A percentile compares a stretch with the other conserved stretches of the same genome.
phyloP scores from a whole-genome alignment of 805 yeast genomes.

The Starmerella bacillaris region DNA sequence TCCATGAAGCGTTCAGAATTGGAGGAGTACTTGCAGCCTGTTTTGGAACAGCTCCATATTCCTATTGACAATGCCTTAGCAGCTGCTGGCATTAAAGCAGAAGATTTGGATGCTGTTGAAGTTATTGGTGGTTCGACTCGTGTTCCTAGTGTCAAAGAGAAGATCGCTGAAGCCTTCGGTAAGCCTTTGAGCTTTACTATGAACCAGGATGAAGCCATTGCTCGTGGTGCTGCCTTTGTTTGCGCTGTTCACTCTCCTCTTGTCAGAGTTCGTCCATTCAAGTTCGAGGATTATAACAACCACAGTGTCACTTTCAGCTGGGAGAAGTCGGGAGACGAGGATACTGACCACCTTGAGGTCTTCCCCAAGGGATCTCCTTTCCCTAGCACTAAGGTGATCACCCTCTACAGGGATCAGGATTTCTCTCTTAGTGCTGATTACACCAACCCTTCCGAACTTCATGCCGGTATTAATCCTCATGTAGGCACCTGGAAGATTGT shows the following conservation, averaged over 20 bases:
- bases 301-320: constrained; percentile 86
- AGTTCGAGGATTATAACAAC: constrained; percentile 86
- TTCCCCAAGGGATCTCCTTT: constrained; percentile 83
- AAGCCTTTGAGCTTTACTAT: constrained; percentile 80
- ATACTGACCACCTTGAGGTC: constrained; percentile 77
- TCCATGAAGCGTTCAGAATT: constrained; percentile 77
- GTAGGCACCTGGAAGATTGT: constrained; percentile 73
- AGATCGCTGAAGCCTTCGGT: constrained; percentile 61
- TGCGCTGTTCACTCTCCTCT: constrained; percentile 99
- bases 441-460: constrained; percentile 56
- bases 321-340: constrained; percentile 86
- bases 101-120: constrained; percentile 77
- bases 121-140: constrained; percentile 97
- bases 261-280: constrained; percentile 94
- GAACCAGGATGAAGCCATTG: constrained; percentile 98
- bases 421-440: constrained; percentile 73
- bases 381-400: constrained; percentile 92
- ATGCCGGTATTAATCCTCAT: constrained; percentile 41
- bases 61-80: constrained; percentile 73
- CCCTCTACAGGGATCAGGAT: constrained; percentile 79
- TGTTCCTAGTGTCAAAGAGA: constrained; percentile 81
- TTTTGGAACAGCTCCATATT: constrained; percentile 51
- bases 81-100: constrained; percentile 54
- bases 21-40: constrained; percentile 74
- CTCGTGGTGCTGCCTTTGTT: constrained; percentile 96